Base-by-base conservation (phyloP, 2,329 filamentous ascomycete species). In the Fusarium hostae region DNA sequence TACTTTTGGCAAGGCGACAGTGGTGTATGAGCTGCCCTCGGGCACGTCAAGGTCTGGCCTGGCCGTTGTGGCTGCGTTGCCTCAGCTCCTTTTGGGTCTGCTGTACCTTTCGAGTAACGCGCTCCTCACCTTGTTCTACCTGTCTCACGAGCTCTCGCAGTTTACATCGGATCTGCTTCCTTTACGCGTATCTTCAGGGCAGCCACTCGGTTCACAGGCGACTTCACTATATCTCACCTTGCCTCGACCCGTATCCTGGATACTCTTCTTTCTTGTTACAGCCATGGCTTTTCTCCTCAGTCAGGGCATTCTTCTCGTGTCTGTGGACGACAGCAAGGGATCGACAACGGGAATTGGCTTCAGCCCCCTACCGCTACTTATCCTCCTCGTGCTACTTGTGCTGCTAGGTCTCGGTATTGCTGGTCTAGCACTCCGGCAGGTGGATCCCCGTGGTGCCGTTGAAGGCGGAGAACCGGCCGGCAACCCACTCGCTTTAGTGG, bases 171-270 rank as follows among this genome's bases (percentile, higher is more conserved):
- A 76, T 13, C 50, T 68, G 11, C 59, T 63, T 45, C 79, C 41
- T 22, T 80, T 88, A 30, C 84, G 86, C 35, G 82, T 88, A 35
- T 86, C 84, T 8, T 85, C 84, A 2, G 80, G 81, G 16, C 74
- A 78, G 48, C 81, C 84, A 1, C 76, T 79, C 40, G 86, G 86
- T 55, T 73, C 75, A 37, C 86, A 88, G 78, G 82, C 78, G 0
- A 82, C 83, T 2, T 85, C 84, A 11, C 79, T 87, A 1, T 86
- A 83, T 74, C 80, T 88, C 18, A 87, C 86, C 1, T 79, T 88
- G 1, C 86, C 86, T 2, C 81, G 83, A 5, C 81, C 82, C 5
- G 77, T 82, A 15, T 86, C 84, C 20, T 84, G 83, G 82, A 61
- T 82, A 5, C 80, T 88, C 5, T 77, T 86, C 57, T 75, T 78